A percentile compares a stretch with the other conserved stretches of the same genome.
Conservation (phyloP, 2,329 filamentous ascomycete species). For the Botrytis pseudocinerea region DNA sequence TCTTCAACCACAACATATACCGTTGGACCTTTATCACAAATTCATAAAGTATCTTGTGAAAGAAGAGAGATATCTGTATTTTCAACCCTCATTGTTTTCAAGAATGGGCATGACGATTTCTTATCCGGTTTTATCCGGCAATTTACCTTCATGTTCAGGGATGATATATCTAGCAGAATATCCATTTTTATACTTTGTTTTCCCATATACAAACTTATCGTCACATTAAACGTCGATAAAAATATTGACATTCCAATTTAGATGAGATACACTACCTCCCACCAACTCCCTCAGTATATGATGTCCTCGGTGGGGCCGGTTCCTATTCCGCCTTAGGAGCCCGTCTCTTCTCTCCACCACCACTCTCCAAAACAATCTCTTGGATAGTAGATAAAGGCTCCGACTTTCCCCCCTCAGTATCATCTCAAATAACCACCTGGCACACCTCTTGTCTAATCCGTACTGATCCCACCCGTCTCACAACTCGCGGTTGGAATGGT, state of each 20-base stretch:
- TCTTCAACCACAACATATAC: neutral
- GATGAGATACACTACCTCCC: conserved; percentile 89
- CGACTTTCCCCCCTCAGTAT: conserved; percentile 75
- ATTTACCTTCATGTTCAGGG: conserved; percentile 8
- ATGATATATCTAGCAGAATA: neutral
- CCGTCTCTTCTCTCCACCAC: conserved; percentile 75
- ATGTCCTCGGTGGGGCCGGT: conserved; percentile 87
- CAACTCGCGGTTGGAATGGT: conserved; percentile 90
- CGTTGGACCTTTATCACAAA: neutral
- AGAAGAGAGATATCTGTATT: no score
- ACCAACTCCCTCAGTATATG: conserved; percentile 64
- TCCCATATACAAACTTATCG: neutral
- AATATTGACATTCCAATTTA: conserved; percentile 43
- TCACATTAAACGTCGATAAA: neutral
- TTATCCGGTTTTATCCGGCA: neutral
- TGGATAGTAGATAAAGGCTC: conserved; percentile 91
- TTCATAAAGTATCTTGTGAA: neutral
- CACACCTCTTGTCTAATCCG: conserved; percentile 67
- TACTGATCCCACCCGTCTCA: conserved; percentile 65
- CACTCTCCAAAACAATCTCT: conserved; percentile 66
- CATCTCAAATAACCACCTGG: conserved; percentile 69
- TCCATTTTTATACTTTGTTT: neutral
- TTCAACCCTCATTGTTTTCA: neutral
- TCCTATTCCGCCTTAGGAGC: conserved; percentile 86
- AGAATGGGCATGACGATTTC: neutral